Percentiles rank a stretch among this genome's conserved stretches.
Evolutionary conservation across 257 asterid species (phyloP).

Genomic region (Leonotis leonurus): DNA sequence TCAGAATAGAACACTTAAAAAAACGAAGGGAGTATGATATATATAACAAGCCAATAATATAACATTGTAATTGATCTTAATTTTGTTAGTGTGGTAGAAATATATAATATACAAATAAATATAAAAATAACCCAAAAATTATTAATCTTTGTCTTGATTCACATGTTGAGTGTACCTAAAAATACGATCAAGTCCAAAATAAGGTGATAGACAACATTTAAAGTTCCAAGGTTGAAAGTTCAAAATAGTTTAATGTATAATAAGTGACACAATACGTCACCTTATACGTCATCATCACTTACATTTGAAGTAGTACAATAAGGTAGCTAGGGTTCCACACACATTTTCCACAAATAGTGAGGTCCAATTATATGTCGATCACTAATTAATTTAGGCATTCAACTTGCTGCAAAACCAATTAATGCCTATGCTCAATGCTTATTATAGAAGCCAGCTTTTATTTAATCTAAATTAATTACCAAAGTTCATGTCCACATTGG

Average conservation of each 20-base stretch:
- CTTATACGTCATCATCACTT: constrained; percentile 19
- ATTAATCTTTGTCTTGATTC: too few relatives aligned
- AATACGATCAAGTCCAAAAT: too few relatives aligned
- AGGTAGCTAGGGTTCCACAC: not conserved
- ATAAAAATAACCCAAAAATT: too few relatives aligned
- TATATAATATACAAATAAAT: too few relatives aligned
- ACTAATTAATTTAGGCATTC: constrained; percentile 7
- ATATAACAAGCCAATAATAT: too few relatives aligned
- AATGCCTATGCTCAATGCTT: constrained; percentile 11
- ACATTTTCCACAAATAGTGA: not conserved
- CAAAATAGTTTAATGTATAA: not conserved
- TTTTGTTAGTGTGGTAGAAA: too few relatives aligned
- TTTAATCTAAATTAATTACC: constrained; percentile 16
- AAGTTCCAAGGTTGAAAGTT: not conserved
- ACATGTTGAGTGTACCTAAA: too few relatives aligned
- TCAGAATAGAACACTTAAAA: too few relatives aligned
- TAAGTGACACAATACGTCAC: constrained; percentile 15
- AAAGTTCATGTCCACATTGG: constrained; percentile 11
- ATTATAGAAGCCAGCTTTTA: constrained; percentile 6
- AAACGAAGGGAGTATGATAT: too few relatives aligned
- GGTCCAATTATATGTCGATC: not conserved
- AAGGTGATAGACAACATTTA: too few relatives aligned
- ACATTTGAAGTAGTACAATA: not conserved
- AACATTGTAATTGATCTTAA: too few relatives aligned
- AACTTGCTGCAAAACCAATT: constrained; percentile 7